Percentiles rank a stretch among this genome's conserved stretches.
phyloP scores from a whole-genome alignment of 768 basidiomycete species.

The Baorangia bicolor region DNA sequence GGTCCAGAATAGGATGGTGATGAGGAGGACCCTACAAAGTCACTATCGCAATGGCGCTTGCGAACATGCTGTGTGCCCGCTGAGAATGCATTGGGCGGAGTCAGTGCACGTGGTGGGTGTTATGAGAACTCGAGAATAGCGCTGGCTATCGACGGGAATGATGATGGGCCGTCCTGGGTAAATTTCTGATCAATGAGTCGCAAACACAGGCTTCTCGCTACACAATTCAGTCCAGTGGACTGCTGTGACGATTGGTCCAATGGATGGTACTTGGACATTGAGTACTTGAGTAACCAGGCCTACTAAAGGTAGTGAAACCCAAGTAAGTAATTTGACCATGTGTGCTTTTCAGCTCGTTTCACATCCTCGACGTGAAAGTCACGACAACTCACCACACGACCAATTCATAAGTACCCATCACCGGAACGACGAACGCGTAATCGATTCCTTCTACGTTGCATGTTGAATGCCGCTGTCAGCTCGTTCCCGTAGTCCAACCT shows the following conservation, averaged over 20 bases:
- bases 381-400: neutral
- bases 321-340: neutral
- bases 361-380: neutral
- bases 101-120: neutral
- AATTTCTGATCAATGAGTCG: neutral
- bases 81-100: neutral
- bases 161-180: neutral
- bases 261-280: neutral
- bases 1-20: neutral
- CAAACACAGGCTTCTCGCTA: neutral
- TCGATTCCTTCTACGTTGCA: neutral
- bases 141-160: neutral
- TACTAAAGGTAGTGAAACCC: no score
- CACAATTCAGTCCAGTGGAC: neutral
- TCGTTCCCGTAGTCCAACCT: constrained; percentile 17
- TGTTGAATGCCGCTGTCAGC: constrained; percentile 23
- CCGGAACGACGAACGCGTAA: neutral
- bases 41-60: neutral
- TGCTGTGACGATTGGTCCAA: neutral
- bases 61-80: neutral
- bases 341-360: neutral
- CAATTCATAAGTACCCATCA: no score
- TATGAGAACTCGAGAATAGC: neutral
- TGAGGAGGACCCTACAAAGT: neutral
- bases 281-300: no score